A percentile compares a stretch with the other conserved stretches of the same genome.
phyloP scores from a whole-genome alignment of 345 rosid species.

The Acer saccharum region DNA sequence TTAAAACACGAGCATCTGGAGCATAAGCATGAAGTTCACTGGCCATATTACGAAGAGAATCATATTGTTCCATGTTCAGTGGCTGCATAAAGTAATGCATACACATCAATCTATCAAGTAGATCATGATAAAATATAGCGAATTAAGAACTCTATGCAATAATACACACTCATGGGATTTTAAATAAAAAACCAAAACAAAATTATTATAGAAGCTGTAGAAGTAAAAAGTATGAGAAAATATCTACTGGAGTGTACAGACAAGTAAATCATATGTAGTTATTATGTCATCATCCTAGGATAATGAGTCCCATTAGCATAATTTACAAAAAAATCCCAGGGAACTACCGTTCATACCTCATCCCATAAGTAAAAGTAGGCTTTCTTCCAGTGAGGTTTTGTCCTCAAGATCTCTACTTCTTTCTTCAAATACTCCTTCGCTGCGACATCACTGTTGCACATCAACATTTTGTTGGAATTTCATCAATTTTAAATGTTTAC shows the following conservation, averaged over 20 bases:
- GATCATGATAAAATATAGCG: neutral
- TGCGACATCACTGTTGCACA: slow-evolving; percentile 60
- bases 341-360: slow-evolving; percentile 57
- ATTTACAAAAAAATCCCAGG: neutral
- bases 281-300: slow-evolving; percentile 3
- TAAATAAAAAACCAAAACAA: neutral
- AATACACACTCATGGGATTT: neutral
- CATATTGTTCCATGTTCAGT: slow-evolving; percentile 85
- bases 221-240: slow-evolving; percentile 6
- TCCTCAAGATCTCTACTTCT: slow-evolving; percentile 85
- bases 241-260: neutral
- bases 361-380: slow-evolving; percentile 98
- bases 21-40: slow-evolving; percentile 85
- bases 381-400: slow-evolving; percentile 91
- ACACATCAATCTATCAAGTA: slow-evolving; percentile 11
- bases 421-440: slow-evolving; percentile 78
- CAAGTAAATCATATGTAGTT: slow-evolving; percentile 8
- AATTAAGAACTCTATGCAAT: slow-evolving; percentile 11
- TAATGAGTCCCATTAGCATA: slow-evolving; percentile 8
- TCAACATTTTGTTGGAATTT: slow-evolving; percentile 31
- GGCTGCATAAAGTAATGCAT: slow-evolving; percentile 58
- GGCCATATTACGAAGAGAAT: slow-evolving; percentile 77
- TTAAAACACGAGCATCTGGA: slow-evolving; percentile 93
- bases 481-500: slow-evolving; percentile 34
- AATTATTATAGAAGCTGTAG: neutral